phyloP scores from a whole-genome alignment of 2,329 filamentous ascomycete species.

The Penicillium sp. region DNA sequence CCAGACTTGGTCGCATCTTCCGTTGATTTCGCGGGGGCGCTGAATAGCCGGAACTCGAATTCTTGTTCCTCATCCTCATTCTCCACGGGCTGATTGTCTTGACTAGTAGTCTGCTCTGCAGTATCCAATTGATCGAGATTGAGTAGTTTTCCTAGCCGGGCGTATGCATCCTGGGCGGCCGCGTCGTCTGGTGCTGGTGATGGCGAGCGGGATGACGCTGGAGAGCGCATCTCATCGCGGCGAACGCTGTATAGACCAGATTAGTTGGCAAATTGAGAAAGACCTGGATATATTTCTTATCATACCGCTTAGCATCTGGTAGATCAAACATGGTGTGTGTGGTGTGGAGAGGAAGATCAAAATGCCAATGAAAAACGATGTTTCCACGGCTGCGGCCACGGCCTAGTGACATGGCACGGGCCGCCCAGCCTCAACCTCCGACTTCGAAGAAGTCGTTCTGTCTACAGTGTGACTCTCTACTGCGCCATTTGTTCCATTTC shows the following conservation, averaged over 20 bases:
- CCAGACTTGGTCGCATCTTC: constrained; percentile 1
- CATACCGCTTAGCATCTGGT: constrained; percentile 38
- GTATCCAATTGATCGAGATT: constrained; percentile 30
- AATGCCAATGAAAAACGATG: constrained; percentile 9
- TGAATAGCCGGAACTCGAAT: constrained; percentile 46
- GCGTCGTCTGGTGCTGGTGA: constrained; percentile 31
- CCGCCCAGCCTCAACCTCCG: constrained; percentile 15
- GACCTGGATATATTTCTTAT: fast-evolving
- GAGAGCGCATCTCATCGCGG: constrained; percentile 36
- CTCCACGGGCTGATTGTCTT: constrained; percentile 8
- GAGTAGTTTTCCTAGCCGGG: constrained; percentile 34
- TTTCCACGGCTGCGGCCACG: constrained; percentile 23
- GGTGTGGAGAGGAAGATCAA: not conserved
- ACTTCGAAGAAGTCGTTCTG: constrained; percentile 3
- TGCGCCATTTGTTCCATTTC: constrained; percentile 8
- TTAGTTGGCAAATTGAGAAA: constrained; percentile 1
- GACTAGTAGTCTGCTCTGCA: not conserved
- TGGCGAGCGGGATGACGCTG: constrained; percentile 30
- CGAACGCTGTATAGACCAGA: constrained; percentile 28
- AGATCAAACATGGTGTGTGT: constrained; percentile 35
- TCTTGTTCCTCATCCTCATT: constrained; percentile 41
- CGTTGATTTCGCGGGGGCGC: constrained; percentile 25
- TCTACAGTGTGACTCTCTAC: constrained; percentile 1
- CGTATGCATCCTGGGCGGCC: constrained; percentile 28
- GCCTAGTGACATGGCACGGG: constrained; percentile 25